phyloP scores from a whole-genome alignment of 2,329 filamentous ascomycete genomes.

The Amauroascus niger region DNA sequence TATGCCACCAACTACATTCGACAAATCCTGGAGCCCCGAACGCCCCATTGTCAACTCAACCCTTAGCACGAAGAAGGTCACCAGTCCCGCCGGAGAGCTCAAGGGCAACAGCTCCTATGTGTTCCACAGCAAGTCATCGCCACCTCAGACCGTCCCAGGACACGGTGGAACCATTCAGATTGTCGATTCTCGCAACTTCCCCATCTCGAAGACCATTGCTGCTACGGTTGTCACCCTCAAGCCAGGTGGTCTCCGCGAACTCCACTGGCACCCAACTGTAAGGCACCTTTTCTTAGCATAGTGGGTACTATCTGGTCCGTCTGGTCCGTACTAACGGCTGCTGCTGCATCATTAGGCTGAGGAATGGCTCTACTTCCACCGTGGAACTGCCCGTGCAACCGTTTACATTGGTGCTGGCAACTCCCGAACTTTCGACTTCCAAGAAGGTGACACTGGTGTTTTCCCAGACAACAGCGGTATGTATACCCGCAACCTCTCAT shows the following conservation, averaged over 20 bases:
- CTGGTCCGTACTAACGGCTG: conserved; percentile 1
- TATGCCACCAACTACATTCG: conserved; percentile 50
- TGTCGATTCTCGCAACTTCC: conserved; percentile 59
- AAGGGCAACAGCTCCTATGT: conserved; percentile 53
- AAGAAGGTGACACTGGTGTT: conserved; percentile 56
- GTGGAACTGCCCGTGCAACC: conserved; percentile 52
- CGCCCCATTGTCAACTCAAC: conserved; percentile 55
- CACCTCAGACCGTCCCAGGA: conserved; percentile 49
- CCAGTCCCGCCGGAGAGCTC: conserved; percentile 41
- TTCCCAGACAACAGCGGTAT: conserved; percentile 52
- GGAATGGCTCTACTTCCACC: conserved; percentile 63
- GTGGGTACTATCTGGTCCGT: too few relatives aligned
- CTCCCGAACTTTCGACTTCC: conserved; percentile 58
- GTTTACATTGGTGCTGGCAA: conserved; percentile 54
- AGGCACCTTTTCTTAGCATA: conserved; percentile 19
- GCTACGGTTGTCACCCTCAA: conserved; percentile 55
- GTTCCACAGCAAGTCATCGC: conserved; percentile 50
- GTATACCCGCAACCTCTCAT: conserved; percentile 15
- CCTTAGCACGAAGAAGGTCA: conserved; percentile 41
- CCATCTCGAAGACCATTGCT: conserved; percentile 55
- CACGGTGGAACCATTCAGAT: conserved; percentile 54
- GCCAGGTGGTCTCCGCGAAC: conserved; percentile 53
- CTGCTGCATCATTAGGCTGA: conserved; percentile 44
- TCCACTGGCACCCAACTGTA: conserved; percentile 63
- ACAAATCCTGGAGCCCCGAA: conserved; percentile 47